phyloP scores from a whole-genome alignment of 1,139 yeast genomes.

The Chernovozyma sophiae-reginae region DNA sequence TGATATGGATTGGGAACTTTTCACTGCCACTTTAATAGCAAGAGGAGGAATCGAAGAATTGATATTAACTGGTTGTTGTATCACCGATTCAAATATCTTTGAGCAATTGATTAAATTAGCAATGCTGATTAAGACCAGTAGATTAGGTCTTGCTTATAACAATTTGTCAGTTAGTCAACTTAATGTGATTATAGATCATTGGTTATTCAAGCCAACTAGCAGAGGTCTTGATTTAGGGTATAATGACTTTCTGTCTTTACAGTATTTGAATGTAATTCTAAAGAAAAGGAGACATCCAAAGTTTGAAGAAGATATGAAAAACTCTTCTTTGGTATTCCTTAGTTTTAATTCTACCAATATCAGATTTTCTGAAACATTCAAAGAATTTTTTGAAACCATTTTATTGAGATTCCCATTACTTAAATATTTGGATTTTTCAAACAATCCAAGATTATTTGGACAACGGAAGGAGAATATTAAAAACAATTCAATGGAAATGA shows the following conservation, averaged over 20 bases:
- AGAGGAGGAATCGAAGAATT: slow-evolving; percentile 73
- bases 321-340: slow-evolving; percentile 49
- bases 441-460: slow-evolving; percentile 57
- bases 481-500: neutral
- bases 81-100: slow-evolving; percentile 51
- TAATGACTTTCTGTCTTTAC: slow-evolving; percentile 51
- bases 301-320: slow-evolving; percentile 17
- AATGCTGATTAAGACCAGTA: slow-evolving; percentile 45
- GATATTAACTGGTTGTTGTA: slow-evolving; percentile 68
- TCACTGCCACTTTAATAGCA: slow-evolving; percentile 64
- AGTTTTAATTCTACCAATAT: slow-evolving; percentile 71
- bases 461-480: slow-evolving; percentile 1
- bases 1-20: slow-evolving; percentile 73
- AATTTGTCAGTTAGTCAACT: slow-evolving; percentile 50
- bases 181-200: slow-evolving; percentile 40
- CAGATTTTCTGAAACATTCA: slow-evolving; percentile 28
- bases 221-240: slow-evolving; percentile 68
- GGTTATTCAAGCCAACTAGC: slow-evolving; percentile 34
- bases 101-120: slow-evolving; percentile 55
- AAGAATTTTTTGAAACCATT: slow-evolving; percentile 28
- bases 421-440: slow-evolving; percentile 63
- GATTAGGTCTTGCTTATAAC: slow-evolving; percentile 69
- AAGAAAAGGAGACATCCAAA: slow-evolving; percentile 18
- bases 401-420: slow-evolving; percentile 46
- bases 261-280: slow-evolving; percentile 23